A percentile compares a stretch with the other conserved stretches of the same genome.
Conservation (phyloP, 2,329 filamentous ascomycete genomes). For the Neofusicoccum ribis region DNA sequence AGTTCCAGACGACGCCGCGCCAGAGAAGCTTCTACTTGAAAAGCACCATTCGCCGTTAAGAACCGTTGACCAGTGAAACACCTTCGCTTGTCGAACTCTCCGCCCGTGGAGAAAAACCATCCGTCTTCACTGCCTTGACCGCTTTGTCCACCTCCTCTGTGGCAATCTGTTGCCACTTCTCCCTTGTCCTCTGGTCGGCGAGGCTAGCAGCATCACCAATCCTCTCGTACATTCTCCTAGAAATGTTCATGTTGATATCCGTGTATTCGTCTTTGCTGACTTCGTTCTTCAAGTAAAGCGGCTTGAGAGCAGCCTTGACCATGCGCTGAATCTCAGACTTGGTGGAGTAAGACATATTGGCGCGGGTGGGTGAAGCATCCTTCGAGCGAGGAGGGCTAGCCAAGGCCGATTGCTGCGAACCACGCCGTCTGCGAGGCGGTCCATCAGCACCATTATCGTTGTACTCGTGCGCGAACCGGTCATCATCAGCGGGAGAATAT, state of each 20-base stretch:
- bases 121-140: slow-evolving; percentile 45
- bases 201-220: slow-evolving; percentile 56
- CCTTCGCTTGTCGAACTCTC: slow-evolving; percentile 15
- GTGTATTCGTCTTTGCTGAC: slow-evolving; percentile 90
- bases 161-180: slow-evolving; percentile 74
- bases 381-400: slow-evolving; percentile 52
- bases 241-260: slow-evolving; percentile 86
- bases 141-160: slow-evolving; percentile 76
- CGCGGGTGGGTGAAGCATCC: slow-evolving; percentile 68
- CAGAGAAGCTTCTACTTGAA: not conserved
- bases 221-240: slow-evolving; percentile 78
- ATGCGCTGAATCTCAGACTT: slow-evolving; percentile 89
- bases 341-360: slow-evolving; percentile 71
- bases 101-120: not conserved
- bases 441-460: slow-evolving; percentile 36
- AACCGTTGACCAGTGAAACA: slow-evolving; percentile 1
- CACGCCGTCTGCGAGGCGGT: slow-evolving; percentile 30
- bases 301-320: slow-evolving; percentile 78
- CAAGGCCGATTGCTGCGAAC: slow-evolving; percentile 30
- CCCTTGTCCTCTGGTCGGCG: slow-evolving; percentile 62
- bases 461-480: slow-evolving; percentile 25
- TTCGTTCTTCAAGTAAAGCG: slow-evolving; percentile 75
- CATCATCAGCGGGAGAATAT: slow-evolving; percentile 50
- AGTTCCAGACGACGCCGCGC: slow-evolving; percentile 7
- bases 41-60: slow-evolving; percentile 4